These are phyloP conservation scores for Pythium dissimile DNA, from an alignment of 352 stramenopile species.

Conservation along the genomic window DNA sequence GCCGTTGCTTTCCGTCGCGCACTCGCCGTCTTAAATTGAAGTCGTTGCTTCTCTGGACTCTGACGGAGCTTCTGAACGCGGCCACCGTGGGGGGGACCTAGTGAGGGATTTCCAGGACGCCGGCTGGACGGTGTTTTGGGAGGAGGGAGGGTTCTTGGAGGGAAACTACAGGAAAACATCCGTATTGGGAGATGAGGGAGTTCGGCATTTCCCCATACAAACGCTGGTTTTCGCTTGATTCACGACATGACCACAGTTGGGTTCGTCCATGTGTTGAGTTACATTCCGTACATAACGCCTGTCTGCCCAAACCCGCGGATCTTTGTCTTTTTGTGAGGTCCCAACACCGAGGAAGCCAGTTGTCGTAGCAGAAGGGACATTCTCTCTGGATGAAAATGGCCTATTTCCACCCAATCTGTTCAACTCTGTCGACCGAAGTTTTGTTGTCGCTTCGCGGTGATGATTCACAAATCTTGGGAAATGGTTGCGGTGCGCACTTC, in stretches of 20 bases:
- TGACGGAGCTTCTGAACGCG: background rate
- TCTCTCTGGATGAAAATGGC: background rate
- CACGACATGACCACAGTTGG: background rate
- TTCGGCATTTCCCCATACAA: background rate
- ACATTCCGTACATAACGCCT: background rate
- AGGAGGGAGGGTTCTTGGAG: slow-evolving; percentile 6
- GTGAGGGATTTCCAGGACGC: too few relatives aligned
- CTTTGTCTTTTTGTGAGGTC: background rate
- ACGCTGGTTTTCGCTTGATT: background rate
- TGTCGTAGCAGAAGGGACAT: background rate
- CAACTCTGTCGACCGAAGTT: slow-evolving; percentile 3
- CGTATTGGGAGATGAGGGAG: slow-evolving; percentile 1
- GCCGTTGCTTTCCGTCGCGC: slow-evolving; percentile 18
- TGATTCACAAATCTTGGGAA: background rate
- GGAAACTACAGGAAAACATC: slow-evolving; percentile 2
- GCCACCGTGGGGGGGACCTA: too few relatives aligned
- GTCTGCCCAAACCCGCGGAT: background rate
- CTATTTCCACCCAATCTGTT: background rate
- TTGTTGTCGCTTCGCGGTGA: background rate
- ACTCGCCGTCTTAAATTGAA: background rate
- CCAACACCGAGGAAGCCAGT: background rate
- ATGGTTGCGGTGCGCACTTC: background rate
- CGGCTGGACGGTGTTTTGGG: background rate
- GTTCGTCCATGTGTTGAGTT: background rate
- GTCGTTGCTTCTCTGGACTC: slow-evolving; percentile 5